Percentiles rank a stretch among this genome's conserved stretches.
phyloP scores from a whole-genome alignment of 192 early-diverging fungal species.

The Umbelopsis vinacea region DNA sequence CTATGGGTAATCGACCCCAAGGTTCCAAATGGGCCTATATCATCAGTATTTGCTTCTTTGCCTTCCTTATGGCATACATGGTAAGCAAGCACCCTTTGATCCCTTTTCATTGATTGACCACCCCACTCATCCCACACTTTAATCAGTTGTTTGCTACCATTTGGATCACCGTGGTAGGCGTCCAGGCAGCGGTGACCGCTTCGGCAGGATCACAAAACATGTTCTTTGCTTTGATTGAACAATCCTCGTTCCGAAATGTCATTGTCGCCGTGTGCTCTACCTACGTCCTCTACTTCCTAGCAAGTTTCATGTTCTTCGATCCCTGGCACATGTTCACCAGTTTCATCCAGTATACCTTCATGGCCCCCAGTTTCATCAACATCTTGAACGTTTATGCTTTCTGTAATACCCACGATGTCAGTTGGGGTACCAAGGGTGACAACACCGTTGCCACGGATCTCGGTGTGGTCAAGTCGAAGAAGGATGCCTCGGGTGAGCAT shows the following conservation, averaged over 20 bases:
- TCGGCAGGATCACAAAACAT: constrained; percentile 26
- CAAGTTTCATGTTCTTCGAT: constrained; percentile 67
- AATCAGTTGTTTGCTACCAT: constrained; percentile 36
- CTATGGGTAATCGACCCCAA: constrained; percentile 96
- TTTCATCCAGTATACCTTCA: constrained; percentile 70
- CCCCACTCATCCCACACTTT: background rate
- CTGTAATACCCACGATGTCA: constrained; percentile 86
- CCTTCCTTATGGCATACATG: constrained; percentile 50
- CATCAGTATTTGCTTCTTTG: constrained; percentile 66
- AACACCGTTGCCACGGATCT: constrained; percentile 55
- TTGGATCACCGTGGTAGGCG: constrained; percentile 37
- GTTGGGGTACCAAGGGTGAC: constrained; percentile 86
- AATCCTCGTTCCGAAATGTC: constrained; percentile 55
- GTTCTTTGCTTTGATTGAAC: constrained; percentile 42
- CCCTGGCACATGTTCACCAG: constrained; percentile 82
- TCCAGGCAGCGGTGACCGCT: constrained; percentile 24
- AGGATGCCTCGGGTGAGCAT: constrained; percentile 49
- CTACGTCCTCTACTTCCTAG: constrained; percentile 68
- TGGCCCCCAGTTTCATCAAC: constrained; percentile 81
- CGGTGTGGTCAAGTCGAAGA: constrained; percentile 57
- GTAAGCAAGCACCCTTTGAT: constrained; percentile 6
- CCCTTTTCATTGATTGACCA: too few relatives aligned
- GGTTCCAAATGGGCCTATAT: constrained; percentile 82
- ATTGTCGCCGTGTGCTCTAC: constrained; percentile 65
- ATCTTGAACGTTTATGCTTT: constrained; percentile 84